phyloP scores from a whole-genome alignment of 2,329 filamentous ascomycete species.

The Talaromyces verruculosus region DNA sequence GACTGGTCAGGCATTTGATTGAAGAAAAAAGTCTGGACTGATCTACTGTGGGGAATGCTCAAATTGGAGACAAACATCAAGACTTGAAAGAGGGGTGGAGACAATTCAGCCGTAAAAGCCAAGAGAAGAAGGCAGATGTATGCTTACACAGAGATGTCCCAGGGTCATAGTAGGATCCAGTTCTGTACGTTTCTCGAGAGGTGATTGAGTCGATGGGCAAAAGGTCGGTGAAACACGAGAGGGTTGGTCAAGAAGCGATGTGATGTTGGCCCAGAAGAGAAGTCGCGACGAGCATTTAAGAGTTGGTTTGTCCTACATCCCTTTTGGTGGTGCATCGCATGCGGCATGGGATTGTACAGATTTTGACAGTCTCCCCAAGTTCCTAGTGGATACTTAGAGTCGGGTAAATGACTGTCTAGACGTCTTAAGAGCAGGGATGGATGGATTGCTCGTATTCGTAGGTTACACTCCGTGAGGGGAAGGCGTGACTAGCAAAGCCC shows the following conservation, averaged over 20 bases:
- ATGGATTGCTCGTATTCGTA: neutral
- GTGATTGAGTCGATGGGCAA: neutral
- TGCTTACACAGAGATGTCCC: neutral
- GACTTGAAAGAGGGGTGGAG: too few species aligned
- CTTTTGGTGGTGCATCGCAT: neutral
- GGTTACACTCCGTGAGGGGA: neutral
- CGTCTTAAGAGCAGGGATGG: neutral
- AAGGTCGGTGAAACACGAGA: neutral
- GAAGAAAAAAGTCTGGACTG: neutral
- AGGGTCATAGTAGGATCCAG: neutral
- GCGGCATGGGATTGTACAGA: neutral
- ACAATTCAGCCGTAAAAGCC: neutral
- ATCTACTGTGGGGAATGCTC: neutral
- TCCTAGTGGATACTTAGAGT: neutral
- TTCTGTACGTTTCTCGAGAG: neutral
- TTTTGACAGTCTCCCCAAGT: neutral
- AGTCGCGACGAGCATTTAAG: neutral
- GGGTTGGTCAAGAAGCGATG: neutral
- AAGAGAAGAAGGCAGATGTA: neutral
- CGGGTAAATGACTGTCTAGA: neutral
- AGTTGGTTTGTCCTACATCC: neutral
- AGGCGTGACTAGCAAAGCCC: constrained; percentile 3
- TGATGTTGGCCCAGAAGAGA: neutral
- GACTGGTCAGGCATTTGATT: constrained; percentile 6
- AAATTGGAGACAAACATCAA: neutral